Evolutionary conservation across 306 rosid genomes (phyloP).

Genomic region (Betula pendula): DNA sequence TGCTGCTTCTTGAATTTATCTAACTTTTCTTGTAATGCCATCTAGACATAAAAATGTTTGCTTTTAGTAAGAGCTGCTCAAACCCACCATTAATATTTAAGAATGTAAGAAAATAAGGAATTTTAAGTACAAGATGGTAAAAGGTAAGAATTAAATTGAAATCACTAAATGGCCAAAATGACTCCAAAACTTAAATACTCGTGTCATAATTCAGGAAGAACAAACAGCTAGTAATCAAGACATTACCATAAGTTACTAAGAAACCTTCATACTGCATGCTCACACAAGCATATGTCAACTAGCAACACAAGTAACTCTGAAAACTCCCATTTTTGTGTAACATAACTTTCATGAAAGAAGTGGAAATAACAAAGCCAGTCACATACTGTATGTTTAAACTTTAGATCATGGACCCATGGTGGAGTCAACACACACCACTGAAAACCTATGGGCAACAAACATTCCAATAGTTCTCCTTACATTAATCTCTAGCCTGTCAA

Average conservation of each 20-base stretch:
- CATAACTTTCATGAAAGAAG: not conserved
- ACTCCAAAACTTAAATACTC: not conserved
- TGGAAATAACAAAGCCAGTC: not conserved
- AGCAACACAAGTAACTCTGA: not conserved
- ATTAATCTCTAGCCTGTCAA: not conserved
- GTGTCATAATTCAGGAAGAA: not conserved
- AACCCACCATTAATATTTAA: not conserved
- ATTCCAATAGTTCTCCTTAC: not conserved
- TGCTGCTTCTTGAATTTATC: constrained; percentile 78
- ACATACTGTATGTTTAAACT: not conserved
- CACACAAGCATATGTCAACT: not conserved
- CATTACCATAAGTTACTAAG: not conserved
- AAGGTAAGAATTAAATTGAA: not conserved
- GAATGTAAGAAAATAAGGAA: not conserved
- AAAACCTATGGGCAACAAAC: not conserved
- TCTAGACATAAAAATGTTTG: constrained; percentile 27
- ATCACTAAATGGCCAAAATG: not conserved
- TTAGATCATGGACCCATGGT: not conserved
- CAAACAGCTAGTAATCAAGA: not conserved
- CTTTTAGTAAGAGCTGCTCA: not conserved
- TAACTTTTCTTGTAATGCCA: constrained; percentile 63
- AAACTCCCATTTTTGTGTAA: not conserved
- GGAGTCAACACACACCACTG: too few species aligned
- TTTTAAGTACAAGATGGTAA: not conserved
- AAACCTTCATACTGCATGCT: not conserved